Base-by-base conservation (phyloP, 2,329 filamentous ascomycete species). In the Calonectria ilicicola region DNA sequence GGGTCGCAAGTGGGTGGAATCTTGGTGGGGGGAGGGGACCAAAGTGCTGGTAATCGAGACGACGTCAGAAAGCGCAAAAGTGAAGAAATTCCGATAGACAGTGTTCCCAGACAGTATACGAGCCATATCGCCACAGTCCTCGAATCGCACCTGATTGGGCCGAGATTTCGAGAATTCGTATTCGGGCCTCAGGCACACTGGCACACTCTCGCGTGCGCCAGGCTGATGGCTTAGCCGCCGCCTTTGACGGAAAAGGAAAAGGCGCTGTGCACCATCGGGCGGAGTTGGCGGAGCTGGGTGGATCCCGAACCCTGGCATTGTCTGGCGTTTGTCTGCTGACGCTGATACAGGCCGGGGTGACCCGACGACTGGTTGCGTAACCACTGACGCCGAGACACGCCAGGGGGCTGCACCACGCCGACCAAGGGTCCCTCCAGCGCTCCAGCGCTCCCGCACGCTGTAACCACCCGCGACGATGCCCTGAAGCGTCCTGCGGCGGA, bases 51-150 rank as follows among this genome's bases (percentile, higher is more conserved):
- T 46, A 62, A n/a, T 74, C 69, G 75, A 71, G 72, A 74, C 75
- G 78, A 80, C 77, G 76, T 80, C 78, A 80, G 77, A 72, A 72
- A 69, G 77, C 42, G 23, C 65, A 26, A 51, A 19, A 47, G 56
- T 68, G 71, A 73, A 79, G 78, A 79, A 79, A 78, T 79, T 74
- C 78, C 63, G 44, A n/a, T 12, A 14, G 2, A 77, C 77, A 76
- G 77, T 79, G 77, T 26, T 4, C 5, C 0, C 0, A 0, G 0
- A 9, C 62, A 15, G 72, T 74, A 63, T 5, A 5, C 26, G 4
- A 1, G 2, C 4, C 0, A 0, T 47, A 58, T 60, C 46, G 26
- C 0, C 6, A 1, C 78, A 74, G 77, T 77, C 0, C n/a, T 65
- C 0, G 1, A 38, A 66, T 56, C 5, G 19, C 51, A 65, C 49